Base-by-base conservation (phyloP, 2,329 filamentous ascomycete genomes). In the Monosporascus sp. region DNA sequence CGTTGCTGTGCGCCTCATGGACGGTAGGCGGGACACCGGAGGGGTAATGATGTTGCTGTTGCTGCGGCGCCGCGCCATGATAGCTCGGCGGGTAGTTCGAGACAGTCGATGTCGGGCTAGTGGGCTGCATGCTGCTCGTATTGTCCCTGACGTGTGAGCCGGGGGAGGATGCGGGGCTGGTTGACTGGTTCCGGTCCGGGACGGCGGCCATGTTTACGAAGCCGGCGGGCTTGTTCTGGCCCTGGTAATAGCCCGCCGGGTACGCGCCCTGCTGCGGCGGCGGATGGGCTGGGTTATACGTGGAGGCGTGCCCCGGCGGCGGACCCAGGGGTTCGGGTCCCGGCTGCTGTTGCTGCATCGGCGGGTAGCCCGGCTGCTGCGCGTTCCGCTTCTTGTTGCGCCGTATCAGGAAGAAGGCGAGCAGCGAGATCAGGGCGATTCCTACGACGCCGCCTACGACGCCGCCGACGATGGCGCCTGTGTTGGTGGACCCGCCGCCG, bases 401-500 rank as follows among this genome's bases (percentile, higher is more conserved):
- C 22, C 71, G 73, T 50, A 75, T 50, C 20, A 77, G 60, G 57
- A 76, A 71, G 61, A 74, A 77, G 38, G 67, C 63, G 9, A 61
- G 70, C 7, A 70, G 56, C 20, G 66, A 69, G 45, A 78, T 63
- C n/a, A 79, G 61, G 3, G 64, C 71, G 20, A 79, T 58, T 15
- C 60, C 69, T 0, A 62, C 71, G 3, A 77, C 69, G 14, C 77
- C 77, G n/a, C 75, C 76, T 9, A 78, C 73, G 3, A 70, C 68
- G 25, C 76, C 76, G 11, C 77, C 77, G 7, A 66, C 74, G 44
- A 80, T 78, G 17, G 75, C 69, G 5, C 73, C 77, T 11, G 72
- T 62, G 49, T 67, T 67, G 7, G 66, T 64, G 17, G 57, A 60
- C 22, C 56, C 57, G 5, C 56, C 55, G 15, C 52, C 52, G 25